Percentiles rank a stretch among this genome's conserved stretches.
phyloP scores from a whole-genome alignment of 352 stramenopile species.

The Phytophthora fragariae region DNA sequence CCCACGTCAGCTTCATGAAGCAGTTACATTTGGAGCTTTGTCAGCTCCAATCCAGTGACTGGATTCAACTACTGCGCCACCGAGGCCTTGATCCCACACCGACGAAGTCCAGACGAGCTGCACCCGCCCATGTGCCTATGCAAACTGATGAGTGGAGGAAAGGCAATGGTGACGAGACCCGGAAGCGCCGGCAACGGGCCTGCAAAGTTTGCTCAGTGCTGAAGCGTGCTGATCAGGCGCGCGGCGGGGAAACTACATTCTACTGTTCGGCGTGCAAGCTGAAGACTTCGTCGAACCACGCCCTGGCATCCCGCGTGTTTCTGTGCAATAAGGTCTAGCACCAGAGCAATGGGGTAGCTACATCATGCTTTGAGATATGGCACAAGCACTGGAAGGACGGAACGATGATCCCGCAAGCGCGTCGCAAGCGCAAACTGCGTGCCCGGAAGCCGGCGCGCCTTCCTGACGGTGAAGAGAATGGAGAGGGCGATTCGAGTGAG shows the following conservation, averaged over 20 bases:
- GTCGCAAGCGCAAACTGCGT: not conserved
- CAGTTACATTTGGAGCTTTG: not conserved
- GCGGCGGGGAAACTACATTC: constrained; percentile 8
- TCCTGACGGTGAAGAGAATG: not conserved
- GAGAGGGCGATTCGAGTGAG: not conserved
- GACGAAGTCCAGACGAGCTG: not conserved
- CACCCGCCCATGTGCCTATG: not conserved
- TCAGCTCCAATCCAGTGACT: not conserved
- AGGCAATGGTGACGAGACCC: not conserved
- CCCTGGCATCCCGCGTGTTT: not conserved
- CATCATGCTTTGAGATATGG: not conserved
- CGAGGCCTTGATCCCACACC: not conserved
- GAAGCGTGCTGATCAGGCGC: not conserved
- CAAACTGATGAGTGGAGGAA: not conserved
- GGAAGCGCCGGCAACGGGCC: no score
- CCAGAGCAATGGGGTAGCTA: constrained; percentile 2
- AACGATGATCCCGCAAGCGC: not conserved
- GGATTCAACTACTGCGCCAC: not conserved
- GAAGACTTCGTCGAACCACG: constrained; percentile 1
- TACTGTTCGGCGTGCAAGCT: constrained; percentile 14
- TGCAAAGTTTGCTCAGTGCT: not conserved
- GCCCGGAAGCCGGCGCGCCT: not conserved
- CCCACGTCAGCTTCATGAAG: not conserved
- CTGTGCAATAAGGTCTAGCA: constrained; percentile 24
- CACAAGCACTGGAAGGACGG: not conserved